phyloP scores from a whole-genome alignment of 192 early-diverging fungal genomes.

The Coemansia sp. region DNA sequence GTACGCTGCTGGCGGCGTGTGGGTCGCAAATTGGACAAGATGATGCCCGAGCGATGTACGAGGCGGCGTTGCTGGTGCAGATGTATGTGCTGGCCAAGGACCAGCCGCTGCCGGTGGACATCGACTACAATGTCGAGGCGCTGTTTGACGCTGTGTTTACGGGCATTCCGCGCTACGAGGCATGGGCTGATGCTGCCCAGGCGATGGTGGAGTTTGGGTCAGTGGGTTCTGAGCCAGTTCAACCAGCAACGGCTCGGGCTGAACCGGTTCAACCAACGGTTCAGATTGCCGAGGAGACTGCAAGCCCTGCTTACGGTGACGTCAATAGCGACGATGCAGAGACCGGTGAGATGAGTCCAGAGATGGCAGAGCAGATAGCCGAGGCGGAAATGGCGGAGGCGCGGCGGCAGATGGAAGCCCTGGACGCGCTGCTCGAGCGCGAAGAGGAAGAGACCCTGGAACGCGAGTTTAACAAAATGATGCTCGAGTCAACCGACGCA shows the following conservation, averaged over 20 bases:
- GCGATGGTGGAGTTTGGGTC: constrained; percentile 21
- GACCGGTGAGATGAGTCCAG: constrained; percentile 15
- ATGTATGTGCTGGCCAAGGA: constrained; percentile 88
- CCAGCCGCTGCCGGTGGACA: constrained; percentile 74
- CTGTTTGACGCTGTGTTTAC: constrained; percentile 72
- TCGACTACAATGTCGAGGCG: constrained; percentile 82
- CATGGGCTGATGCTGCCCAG: constrained; percentile 80
- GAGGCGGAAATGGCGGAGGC: constrained; percentile 57
- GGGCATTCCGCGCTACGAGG: constrained; percentile 57
- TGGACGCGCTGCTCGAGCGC: constrained; percentile 69
- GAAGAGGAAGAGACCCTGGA: constrained; percentile 89
- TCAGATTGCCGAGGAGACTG: neutral
- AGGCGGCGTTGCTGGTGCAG: constrained; percentile 80
- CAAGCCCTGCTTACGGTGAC: neutral
- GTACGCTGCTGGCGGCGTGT: constrained; percentile 84
- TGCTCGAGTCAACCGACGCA: constrained; percentile 86
- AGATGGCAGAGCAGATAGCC: constrained; percentile 13
- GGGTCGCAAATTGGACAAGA: constrained; percentile 71
- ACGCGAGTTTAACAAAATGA: constrained; percentile 82
- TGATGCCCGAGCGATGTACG: constrained; percentile 15
- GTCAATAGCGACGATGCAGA: constrained; percentile 32
- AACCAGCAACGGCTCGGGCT: neutral
- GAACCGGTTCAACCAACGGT: no score
- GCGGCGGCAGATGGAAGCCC: constrained; percentile 55
- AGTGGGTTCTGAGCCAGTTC: constrained; percentile 10